Base-by-base conservation (phyloP, 2,329 filamentous ascomycete genomes). In the Diplodia intermedia region DNA sequence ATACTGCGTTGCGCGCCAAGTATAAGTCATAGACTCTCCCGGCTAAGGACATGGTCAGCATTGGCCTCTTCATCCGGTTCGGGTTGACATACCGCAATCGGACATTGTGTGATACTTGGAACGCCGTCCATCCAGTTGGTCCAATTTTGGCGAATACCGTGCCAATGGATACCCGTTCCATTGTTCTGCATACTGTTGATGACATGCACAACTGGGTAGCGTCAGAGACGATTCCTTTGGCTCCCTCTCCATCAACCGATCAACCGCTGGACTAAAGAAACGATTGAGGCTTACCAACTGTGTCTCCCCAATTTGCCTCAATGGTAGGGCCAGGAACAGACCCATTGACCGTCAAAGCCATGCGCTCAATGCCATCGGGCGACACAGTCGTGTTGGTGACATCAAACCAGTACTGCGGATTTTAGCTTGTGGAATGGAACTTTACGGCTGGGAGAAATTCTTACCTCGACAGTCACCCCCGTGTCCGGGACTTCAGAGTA, bases 291-390 rank as follows among this genome's bases (percentile, higher is more conserved):
- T 60, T 68, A 68, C 66, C 47, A 23, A 70, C 60, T 20, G 80
- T 83, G 74, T 92, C 90, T 68, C 89, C 89, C 61, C 88, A 80
- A 57, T 84, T 84, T 47, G 86, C 89, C 63, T 86, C 83, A 68
- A 93, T 89, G 31, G 80, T 78, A 0, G 92, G 91, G 65, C 91
- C 85, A 1, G 91, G 92, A 90, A 91, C 93, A 79, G 89, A 77
- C 4, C 86, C 87, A 73, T 95, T 94, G 80, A 95, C 90, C 55
- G 90, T 91, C 75, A 94, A 91, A 3, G 86, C 86, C n/a, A 88
- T 84, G 38, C 91, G 85, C 49, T 86, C 82, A 69, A 85, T 84
- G 26, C 88, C 89, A 79, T 94, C 91, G 0, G 91, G 92, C 72
- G 91, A 90, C 54, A 81, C 70, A 43, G 77, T 74, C 1, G 80